Conservation (phyloP, 306 rosid genomes). For the Acacia crassicarpa region DNA sequence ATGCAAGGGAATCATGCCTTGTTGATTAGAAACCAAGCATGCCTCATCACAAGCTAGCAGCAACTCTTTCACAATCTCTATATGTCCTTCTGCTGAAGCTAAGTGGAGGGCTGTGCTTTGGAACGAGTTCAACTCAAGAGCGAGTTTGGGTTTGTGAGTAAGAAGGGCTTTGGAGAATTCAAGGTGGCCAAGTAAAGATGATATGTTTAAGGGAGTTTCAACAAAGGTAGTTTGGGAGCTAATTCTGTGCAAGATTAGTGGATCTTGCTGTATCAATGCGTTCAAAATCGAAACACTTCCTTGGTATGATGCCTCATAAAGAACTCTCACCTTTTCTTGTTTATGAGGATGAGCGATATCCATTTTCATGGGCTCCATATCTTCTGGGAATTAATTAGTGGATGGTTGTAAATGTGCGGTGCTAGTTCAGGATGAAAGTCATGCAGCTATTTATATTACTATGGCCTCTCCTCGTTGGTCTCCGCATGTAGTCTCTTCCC, state of each 20-base stretch:
- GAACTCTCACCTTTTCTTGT: neutral
- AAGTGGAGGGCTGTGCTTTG: conserved; percentile 9
- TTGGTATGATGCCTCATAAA: neutral
- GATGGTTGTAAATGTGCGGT: neutral
- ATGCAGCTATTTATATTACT: neutral
- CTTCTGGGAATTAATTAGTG: neutral
- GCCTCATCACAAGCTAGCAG: neutral
- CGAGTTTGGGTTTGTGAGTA: neutral
- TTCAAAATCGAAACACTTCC: neutral
- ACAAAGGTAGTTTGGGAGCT: neutral
- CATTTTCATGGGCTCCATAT: neutral
- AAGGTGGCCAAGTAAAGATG: conserved; percentile 2
- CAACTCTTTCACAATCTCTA: neutral
- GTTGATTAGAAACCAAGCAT: neutral
- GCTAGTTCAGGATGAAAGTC: neutral
- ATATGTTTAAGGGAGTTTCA: conserved; percentile 27
- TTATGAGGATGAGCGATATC: neutral
- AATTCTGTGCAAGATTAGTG: neutral
- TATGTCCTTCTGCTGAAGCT: conserved; percentile 25
- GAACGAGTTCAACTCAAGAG: neutral
- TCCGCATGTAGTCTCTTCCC: neutral
- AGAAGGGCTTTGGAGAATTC: neutral
- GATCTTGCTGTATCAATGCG: neutral
- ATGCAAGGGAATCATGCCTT: conserved; percentile 23
- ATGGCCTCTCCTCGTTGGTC: neutral